Conservation (phyloP, 345 rosid species). For the Pistacia atlantica region DNA sequence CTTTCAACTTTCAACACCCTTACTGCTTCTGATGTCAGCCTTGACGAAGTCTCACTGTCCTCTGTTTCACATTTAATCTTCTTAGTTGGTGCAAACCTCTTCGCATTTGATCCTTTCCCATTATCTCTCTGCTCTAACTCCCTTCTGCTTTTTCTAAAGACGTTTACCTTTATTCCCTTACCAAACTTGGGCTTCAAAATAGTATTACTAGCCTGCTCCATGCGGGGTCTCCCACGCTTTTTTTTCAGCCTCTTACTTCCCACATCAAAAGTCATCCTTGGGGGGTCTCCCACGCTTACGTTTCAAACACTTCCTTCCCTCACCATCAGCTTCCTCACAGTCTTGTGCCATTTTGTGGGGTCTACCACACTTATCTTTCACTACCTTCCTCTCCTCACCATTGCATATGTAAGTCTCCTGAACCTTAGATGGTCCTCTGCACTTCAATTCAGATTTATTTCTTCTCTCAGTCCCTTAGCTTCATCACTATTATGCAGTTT, state of each 20-base stretch:
- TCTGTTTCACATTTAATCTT: constrained; percentile 21
- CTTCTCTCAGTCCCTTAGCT: constrained; percentile 4
- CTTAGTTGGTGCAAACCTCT: constrained; percentile 23
- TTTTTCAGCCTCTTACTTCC: constrained; percentile 25
- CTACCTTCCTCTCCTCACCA: constrained; percentile 1
- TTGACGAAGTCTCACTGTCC: constrained; percentile 14
- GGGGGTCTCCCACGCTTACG: constrained; percentile 31
- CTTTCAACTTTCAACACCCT: constrained; percentile 19
- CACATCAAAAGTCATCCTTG: constrained; percentile 5
- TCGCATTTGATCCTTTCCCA: constrained; percentile 24
- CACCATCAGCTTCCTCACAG: constrained; percentile 8
- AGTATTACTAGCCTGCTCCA: constrained; percentile 3
- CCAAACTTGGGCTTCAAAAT: constrained; percentile 12
- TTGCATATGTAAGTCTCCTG: constrained; percentile 9
- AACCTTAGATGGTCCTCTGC: constrained; percentile 26
- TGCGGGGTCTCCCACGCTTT: constrained; percentile 35
- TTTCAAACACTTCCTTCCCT: constrained; percentile 24
- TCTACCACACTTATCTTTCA: constrained; percentile 25
- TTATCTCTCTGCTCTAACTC: constrained; percentile 15
- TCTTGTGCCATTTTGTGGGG: constrained; percentile 20
- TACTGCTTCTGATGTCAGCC: constrained; percentile 8
- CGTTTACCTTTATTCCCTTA: constrained; percentile 25
- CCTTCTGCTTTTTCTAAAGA: constrained; percentile 29
- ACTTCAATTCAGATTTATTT: constrained; percentile 19
- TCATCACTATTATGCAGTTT: constrained; percentile 17